Base-by-base conservation (phyloP, 768 basidiomycete species). In the Psilocybe sp. region DNA sequence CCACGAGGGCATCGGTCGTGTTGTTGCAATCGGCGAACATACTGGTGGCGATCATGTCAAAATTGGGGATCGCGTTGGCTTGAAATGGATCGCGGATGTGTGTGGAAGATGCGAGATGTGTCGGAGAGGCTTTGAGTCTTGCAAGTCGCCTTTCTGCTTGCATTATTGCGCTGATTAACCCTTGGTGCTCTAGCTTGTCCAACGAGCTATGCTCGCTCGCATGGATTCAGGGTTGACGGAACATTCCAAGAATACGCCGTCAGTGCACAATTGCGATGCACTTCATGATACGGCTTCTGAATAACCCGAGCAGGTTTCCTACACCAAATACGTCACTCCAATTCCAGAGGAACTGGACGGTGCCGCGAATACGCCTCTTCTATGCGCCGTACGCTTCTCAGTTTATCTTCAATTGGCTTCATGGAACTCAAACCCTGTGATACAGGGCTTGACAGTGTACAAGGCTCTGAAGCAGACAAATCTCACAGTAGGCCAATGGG, bases 371-470 rank as follows among this genome's bases (percentile, higher is more conserved):
- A 77, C 84, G 6, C 83, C 85, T 12, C 73, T 93, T 50, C 77
- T 91, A 5, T 91, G 89, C 59, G 88, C 87, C 2, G 85, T 84
- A 59, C 46, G 76, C 57, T 18, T 28, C n/a, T n/a, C n/a, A n/a
- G n/a, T 15, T 9, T 34, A 42, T 32, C 23, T 23, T 16, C 12
- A 19, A 3, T 28, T 28, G 15, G 8, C 14, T 35, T 14, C 19
- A 31, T n/a, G 28, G 20, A 33, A 9, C 44, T 40, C 36, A 40
- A n/a, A 15, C 20, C 9, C 23, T 28, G 5, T 46, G n/a, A 2
- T 41, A 7, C 36, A 85, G 84, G 88, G 87, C 4, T 65, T 94
- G 28, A 93, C 92, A 1, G 83, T 88, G 8, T 93, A 88, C 66
- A 85, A 85, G 58, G 92, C 85, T 0, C 66, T 94, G 54, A 91